These are phyloP conservation scores for Pelargonium citronellum DNA, from an alignment of 441 rosid genomes.

Conservation along the genomic window DNA sequence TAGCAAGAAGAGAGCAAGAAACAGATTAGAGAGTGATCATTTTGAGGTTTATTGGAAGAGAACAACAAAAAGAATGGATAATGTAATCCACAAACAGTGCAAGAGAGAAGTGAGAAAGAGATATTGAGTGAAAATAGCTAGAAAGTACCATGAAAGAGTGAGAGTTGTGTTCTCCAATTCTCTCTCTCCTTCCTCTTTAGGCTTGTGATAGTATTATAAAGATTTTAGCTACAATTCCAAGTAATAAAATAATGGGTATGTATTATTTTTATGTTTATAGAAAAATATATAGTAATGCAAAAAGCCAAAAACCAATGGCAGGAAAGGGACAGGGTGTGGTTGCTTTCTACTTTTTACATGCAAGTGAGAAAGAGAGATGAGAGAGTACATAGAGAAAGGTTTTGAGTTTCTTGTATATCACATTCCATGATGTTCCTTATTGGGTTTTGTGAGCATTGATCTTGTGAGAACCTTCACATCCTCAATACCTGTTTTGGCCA, in stretches of 20 bases:
- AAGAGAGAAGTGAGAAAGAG: constrained; percentile 16
- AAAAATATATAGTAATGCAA: constrained; percentile 1
- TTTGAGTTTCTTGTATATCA: neutral
- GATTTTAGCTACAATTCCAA: neutral
- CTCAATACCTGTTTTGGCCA: no score
- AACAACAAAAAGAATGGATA: constrained; percentile 28
- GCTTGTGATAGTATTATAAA: constrained; percentile 15
- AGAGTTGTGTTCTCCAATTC: constrained; percentile 23
- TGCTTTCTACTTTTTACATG: neutral
- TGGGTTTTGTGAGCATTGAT: no score
- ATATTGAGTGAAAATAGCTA: constrained; percentile 20
- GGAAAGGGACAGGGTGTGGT: neutral
- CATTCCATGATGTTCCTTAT: neutral
- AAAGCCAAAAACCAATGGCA: neutral
- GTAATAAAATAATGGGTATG: neutral
- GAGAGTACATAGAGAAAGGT: neutral
- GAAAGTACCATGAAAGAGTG: constrained; percentile 26
- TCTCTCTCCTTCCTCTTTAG: constrained; percentile 33
- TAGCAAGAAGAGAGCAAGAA: neutral
- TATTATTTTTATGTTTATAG: neutral
- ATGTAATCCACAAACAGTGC: constrained; percentile 22
- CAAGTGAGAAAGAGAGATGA: neutral
- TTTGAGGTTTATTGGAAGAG: constrained; percentile 7
- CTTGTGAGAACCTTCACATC: no score
- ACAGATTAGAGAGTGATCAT: constrained; percentile 1